Percentiles rank a stretch among this genome's conserved stretches.
phyloP scores from a whole-genome alignment of 2,329 filamentous ascomycete species.

The Colletotrichum sp. region DNA sequence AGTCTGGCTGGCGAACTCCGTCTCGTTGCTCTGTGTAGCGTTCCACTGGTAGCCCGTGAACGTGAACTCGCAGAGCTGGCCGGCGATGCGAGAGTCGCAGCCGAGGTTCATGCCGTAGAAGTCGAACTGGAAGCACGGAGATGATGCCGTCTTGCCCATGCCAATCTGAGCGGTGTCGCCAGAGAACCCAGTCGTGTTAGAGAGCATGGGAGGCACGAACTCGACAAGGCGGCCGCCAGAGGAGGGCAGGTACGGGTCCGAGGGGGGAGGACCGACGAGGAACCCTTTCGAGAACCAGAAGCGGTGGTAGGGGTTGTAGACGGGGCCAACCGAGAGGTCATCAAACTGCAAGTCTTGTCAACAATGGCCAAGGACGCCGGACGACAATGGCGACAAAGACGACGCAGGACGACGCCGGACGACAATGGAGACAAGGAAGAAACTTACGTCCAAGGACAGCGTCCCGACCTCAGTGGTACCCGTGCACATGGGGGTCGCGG shows the following conservation, averaged over 20 bases:
- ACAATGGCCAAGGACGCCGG: background rate
- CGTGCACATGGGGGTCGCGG: slow-evolving; percentile 18
- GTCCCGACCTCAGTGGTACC: slow-evolving; percentile 36
- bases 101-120: slow-evolving; percentile 43
- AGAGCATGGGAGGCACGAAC: slow-evolving; percentile 41
- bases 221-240: slow-evolving; percentile 45
- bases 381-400: slow-evolving; percentile 17
- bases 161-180: slow-evolving; percentile 44
- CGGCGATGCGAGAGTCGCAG: slow-evolving; percentile 27
- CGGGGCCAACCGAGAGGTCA: slow-evolving; percentile 35
- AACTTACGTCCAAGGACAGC: slow-evolving; percentile 40
- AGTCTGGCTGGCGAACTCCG: slow-evolving; percentile 30
- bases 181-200: slow-evolving; percentile 25
- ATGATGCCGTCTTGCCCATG: slow-evolving; percentile 40
- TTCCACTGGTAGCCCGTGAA: slow-evolving; percentile 46
- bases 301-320: slow-evolving; percentile 43
- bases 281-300: slow-evolving; percentile 49
- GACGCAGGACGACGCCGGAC: too few relatives aligned
- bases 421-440: background rate
- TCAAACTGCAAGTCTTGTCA: slow-evolving; percentile 38
- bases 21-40: slow-evolving; percentile 32
- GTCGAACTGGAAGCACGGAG: slow-evolving; percentile 43
- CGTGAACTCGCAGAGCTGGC: slow-evolving; percentile 45
- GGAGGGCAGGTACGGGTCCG: slow-evolving; percentile 38
- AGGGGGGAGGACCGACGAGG: slow-evolving; percentile 37